Evolutionary conservation across 1,284 basidiomycete genomes (phyloP).

Genomic region (Papiliotrema laurentii): DNA sequence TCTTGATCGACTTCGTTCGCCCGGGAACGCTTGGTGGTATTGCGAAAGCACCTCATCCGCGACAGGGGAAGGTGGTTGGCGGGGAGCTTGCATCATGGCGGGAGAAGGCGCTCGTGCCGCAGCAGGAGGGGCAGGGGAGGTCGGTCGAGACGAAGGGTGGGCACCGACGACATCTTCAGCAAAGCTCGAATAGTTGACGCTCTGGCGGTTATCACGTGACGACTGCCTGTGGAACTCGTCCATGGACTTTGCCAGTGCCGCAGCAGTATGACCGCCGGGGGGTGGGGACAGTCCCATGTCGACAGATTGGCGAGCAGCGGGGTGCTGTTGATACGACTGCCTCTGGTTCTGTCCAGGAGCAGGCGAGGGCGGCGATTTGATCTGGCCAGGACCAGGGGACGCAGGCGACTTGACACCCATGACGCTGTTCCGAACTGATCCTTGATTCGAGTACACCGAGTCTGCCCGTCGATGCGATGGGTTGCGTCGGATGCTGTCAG

Average conservation of each 20-base stretch:
- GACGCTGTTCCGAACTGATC: constrained; percentile 19
- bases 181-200: constrained; percentile 50
- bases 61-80: constrained; percentile 53
- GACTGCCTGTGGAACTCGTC: constrained; percentile 44
- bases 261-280: constrained; percentile 46
- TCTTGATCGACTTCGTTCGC: constrained; percentile 58
- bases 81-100: constrained; percentile 68
- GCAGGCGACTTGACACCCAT: constrained; percentile 19
- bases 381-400: constrained; percentile 25
- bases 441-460: constrained; percentile 27
- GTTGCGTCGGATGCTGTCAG: constrained; percentile 39
- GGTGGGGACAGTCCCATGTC: constrained; percentile 47
- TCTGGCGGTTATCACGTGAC: constrained; percentile 28
- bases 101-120: constrained; percentile 37
- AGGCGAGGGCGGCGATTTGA: constrained; percentile 2
- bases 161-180: constrained; percentile 71
- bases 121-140: constrained; percentile 59
- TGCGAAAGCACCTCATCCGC: constrained; percentile 68
- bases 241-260: constrained; percentile 45
- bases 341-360: constrained; percentile 2
- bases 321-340: constrained; percentile 1
- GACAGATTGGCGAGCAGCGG: constrained; percentile 9
- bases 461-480: constrained; percentile 41
- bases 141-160: constrained; percentile 66
- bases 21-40: constrained; percentile 82